A percentile compares a stretch with the other conserved stretches of the same genome.
These are phyloP conservation scores for Dendrothele bispora DNA, from an alignment of 768 basidiomycete genomes.

Conservation along the genomic window DNA sequence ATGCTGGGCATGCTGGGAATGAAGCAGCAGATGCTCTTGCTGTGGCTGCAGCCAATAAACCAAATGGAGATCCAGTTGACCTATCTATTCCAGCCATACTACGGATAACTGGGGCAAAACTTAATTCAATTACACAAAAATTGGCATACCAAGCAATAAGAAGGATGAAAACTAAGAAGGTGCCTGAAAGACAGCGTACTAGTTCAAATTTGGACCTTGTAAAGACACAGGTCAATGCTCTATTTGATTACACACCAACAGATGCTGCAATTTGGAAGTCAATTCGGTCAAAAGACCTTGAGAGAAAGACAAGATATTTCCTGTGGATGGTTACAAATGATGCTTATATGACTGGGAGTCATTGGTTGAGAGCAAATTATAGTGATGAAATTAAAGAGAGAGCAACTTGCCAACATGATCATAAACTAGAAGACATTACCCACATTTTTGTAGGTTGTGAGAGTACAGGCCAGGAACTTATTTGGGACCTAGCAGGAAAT, in stretches of 20 bases:
- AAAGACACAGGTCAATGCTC: not conserved
- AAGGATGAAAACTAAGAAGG: not conserved
- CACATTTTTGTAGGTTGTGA: too few relatives aligned
- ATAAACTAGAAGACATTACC: too few relatives aligned
- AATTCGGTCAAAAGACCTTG: constrained; percentile 2
- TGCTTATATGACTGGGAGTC: constrained; percentile 14
- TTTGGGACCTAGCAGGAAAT: too few relatives aligned
- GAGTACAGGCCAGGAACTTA: too few relatives aligned
- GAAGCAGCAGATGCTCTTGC: constrained; percentile 24
- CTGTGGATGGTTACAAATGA: constrained; percentile 18
- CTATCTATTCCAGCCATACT: not conserved
- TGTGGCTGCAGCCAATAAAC: constrained; percentile 10
- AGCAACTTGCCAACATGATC: constrained; percentile 9
- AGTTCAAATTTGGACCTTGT: not conserved
- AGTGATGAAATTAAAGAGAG: not conserved
- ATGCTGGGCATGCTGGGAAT: constrained; percentile 18
- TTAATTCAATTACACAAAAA: constrained; percentile 13
- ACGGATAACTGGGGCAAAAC: constrained; percentile 12
- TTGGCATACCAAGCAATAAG: constrained; percentile 3
- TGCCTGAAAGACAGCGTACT: not conserved
- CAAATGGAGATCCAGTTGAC: constrained; percentile 8
- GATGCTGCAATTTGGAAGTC: not conserved
- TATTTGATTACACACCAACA: not conserved
- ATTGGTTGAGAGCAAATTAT: constrained; percentile 11
- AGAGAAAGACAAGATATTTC: constrained; percentile 3